phyloP scores from a whole-genome alignment of 2,329 filamentous ascomycete species.

The Neoscytalidium dimidiatum region DNA sequence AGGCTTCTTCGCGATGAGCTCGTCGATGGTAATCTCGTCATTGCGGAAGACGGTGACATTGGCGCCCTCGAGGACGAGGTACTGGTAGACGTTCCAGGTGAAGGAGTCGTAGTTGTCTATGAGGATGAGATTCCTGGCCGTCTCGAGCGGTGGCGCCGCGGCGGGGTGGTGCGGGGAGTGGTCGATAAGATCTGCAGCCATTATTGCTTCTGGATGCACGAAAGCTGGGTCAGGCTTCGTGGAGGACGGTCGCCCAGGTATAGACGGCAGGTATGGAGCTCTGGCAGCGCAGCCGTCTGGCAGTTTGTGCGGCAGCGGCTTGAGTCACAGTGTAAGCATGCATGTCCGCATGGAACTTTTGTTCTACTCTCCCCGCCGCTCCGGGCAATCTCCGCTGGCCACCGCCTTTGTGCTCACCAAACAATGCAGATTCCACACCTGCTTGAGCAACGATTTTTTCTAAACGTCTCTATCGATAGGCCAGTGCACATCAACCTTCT shows the following conservation, averaged over 20 bases:
- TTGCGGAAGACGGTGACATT: slow-evolving; percentile 88
- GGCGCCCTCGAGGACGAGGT: slow-evolving; percentile 93
- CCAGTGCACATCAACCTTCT: too few species aligned
- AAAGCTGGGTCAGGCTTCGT: neutral
- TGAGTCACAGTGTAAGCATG: slow-evolving; percentile 3
- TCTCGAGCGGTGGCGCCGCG: slow-evolving; percentile 70
- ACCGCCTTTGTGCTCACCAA: neutral
- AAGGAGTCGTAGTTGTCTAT: slow-evolving; percentile 99
- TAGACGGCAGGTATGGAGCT: neutral
- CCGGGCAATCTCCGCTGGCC: neutral
- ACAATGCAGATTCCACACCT: too few species aligned
- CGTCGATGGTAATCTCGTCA: slow-evolving; percentile 83
- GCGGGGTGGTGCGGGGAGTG: slow-evolving; percentile 86
- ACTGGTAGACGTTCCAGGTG: slow-evolving; percentile 99
- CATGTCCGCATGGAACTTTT: neutral
- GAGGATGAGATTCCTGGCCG: slow-evolving; percentile 85
- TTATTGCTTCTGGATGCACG: slow-evolving; percentile 35
- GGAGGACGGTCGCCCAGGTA: neutral
- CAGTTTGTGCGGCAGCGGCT: neutral
- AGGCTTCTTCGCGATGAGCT: slow-evolving; percentile 79
- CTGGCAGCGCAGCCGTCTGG: neutral
- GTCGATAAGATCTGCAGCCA: slow-evolving; percentile 61
- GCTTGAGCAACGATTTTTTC: too few species aligned
- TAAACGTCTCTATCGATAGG: too few species aligned
- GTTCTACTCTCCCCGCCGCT: neutral